Conservation (phyloP, 305 asterid genomes). For the Plantago lanceolata region DNA sequence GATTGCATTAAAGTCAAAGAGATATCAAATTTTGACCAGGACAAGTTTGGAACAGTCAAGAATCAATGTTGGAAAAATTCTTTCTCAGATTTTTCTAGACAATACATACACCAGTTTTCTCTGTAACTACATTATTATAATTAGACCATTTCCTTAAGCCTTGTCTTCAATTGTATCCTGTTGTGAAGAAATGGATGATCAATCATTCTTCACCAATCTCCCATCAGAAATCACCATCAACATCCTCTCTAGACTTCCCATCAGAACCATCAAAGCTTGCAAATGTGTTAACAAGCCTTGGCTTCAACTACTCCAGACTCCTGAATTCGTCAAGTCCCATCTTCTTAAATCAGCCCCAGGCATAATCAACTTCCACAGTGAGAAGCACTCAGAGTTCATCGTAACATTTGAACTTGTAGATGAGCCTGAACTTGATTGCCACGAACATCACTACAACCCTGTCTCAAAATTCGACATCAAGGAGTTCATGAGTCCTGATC, state of each 20-base stretch:
- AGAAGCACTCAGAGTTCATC: neutral
- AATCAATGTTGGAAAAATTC: too few relatives aligned
- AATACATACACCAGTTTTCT: neutral
- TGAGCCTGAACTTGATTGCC: constrained; percentile 13
- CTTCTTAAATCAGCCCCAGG: constrained; percentile 17
- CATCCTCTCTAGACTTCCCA: constrained; percentile 2
- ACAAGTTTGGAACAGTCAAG: too few relatives aligned
- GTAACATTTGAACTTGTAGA: constrained; percentile 20
- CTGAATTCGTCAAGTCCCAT: constrained; percentile 21
- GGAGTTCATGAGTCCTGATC: too few relatives aligned
- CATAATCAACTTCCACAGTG: neutral
- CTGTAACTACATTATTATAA: too few relatives aligned
- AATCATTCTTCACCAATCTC: constrained; percentile 1
- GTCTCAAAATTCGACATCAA: neutral
- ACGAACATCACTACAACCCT: constrained; percentile 20
- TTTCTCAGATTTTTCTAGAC: neutral
- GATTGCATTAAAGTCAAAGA: too few relatives aligned
- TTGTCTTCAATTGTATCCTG: neutral
- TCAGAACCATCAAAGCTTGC: constrained; percentile 21
- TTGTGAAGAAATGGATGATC: neutral
- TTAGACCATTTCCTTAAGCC: too few relatives aligned
- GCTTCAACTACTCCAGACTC: constrained; percentile 9
- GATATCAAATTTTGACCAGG: too few relatives aligned
- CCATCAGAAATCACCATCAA: constrained; percentile 4
- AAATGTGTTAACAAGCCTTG: constrained; percentile 28